Base-by-base conservation (phyloP, 202 grass and related monocot species). In the Setaria italica region DNA sequence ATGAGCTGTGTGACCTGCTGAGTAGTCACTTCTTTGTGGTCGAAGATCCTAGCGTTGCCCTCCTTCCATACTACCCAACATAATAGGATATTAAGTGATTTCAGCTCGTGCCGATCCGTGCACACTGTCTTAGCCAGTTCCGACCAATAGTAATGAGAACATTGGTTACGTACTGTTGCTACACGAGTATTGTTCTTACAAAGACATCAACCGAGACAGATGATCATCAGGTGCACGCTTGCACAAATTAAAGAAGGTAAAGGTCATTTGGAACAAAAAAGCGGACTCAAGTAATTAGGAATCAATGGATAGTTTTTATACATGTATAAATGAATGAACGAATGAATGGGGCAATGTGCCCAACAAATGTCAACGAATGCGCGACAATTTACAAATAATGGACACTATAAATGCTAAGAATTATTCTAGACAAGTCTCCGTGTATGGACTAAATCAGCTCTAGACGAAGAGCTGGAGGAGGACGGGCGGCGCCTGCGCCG, bases 391-490 rank as follows among this genome's bases (percentile, higher is more conserved):
- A 51, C 67, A 53, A 45, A 51, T 7, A 45, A 51, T 11, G 7
- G 59, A 43, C n/a, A n/a, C 19, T 25, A 25, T 25, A 5, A 55
- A 51, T 55, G 14, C 11, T 4, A 72, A 71, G 12, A 56, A 81
- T 19, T 4, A 70, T 9, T 76, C 50, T 17, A 67, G 2, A 62
- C 2, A 42, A 45, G 3, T 16, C 68, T 11, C 10, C 9, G 25
- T 35, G 16, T 29, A 17, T 9, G 29, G 49, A 16, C 58, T 47
- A 15, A 7, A 62, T 55, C 14, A 41, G 11, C 21, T 19, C 67
- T 88, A 88, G 1, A 85, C 77, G 11, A 91, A 91, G 48, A 91
- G 78, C 82, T 88, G 49, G 41, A 91, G 89, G 49, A 91, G 78
- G 8, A 91, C 77, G 5, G 85, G 82, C 57, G 77, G 85, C 63